Evolutionary conservation across 495 filamentous ascomycete genomes (phyloP), one percentile per base, ranked within the genome.

Genomic region (Aspergillus sclerotiicarbonarius): DNA sequence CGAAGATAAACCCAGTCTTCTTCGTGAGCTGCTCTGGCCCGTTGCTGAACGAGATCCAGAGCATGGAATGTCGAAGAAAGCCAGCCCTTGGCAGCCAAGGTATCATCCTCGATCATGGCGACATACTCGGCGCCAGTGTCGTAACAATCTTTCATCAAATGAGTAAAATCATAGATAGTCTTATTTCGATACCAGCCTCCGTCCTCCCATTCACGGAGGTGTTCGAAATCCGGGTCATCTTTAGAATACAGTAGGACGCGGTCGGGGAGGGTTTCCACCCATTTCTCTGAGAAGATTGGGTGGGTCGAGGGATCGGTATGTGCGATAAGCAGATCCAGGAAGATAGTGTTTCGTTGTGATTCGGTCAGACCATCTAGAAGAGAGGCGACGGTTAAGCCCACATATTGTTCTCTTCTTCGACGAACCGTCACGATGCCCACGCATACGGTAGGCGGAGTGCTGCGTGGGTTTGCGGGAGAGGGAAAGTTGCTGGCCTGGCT

Each of bases 371-470:
- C 77, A 4, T 73, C 74, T 49, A 77, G 67, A 30, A 83, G 61
- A 1, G 77, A 79, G 20, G 74, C 81, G 8, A 83, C 54, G 6
- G 78, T 71, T 8, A 66, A 59, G 7, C 69, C 62, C 16, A 83
- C 64, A 57, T 81, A 83, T 46, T 59, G 52, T 7, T 56, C 59
- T 10, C 54, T 59, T 5, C 56, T 9, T 39, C 62, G 62, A 12
- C 52, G 46, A 19, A 65, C 54, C 7, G 63, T 54, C 35, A 56
- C 59, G 19, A 65, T 62, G 20, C 62, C 62, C 43, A 65, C 53
- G 20, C 63, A 65, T 9, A 65, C 0, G 0, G 20, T 59, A 8
- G 63, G 56, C 13, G 53, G 6, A 37, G 41, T 1, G 16, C 44
- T 46, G 43, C 30, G 6, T 30, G 16, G 8, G 51, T 18, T n/a